Conservation (phyloP, 176 grass and related monocot species). For the Avena sativa region DNA sequence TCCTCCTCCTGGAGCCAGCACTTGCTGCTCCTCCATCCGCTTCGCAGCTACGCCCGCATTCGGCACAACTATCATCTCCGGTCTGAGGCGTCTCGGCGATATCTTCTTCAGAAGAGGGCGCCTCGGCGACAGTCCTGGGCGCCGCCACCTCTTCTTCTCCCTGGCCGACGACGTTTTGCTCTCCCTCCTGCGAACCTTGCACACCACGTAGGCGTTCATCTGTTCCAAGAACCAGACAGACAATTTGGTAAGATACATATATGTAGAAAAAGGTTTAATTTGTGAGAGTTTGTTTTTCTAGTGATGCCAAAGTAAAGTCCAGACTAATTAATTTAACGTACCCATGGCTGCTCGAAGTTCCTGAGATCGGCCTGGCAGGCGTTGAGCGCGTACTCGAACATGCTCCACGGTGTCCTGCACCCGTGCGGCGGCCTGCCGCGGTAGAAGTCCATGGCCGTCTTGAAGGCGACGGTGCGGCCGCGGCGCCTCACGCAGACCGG, state of each 20-base stretch:
- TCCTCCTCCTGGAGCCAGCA: not conserved
- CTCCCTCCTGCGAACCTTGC: slow-evolving; percentile 34
- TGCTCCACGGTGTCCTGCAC: slow-evolving; percentile 29
- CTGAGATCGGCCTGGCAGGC: not conserved
- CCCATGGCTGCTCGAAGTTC: slow-evolving; percentile 6
- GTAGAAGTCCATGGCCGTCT: slow-evolving; percentile 11
- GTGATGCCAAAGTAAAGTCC: not conserved
- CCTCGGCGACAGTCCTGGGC: not conserved
- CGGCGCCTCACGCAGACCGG: not conserved
- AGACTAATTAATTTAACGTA: not conserved
- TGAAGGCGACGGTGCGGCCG: slow-evolving; percentile 32
- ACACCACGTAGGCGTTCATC: slow-evolving; percentile 29
- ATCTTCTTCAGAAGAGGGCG: not conserved
- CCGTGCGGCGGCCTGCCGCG: slow-evolving; percentile 31
- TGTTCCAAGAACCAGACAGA: not conserved
- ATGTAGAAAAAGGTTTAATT: not conserved
- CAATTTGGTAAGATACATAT: not conserved
- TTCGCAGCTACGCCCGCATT: not conserved
- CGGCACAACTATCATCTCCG: not conserved
- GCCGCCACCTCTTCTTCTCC: not conserved
- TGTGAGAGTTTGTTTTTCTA: not conserved
- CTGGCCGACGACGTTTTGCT: not conserved
- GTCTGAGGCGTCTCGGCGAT: not conserved
- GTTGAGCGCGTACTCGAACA: slow-evolving; percentile 38
- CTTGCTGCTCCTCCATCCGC: too few species aligned